These are phyloP conservation scores for Chiua sp. DNA, from an alignment of 1,284 basidiomycete genomes.

Conservation along the genomic window DNA sequence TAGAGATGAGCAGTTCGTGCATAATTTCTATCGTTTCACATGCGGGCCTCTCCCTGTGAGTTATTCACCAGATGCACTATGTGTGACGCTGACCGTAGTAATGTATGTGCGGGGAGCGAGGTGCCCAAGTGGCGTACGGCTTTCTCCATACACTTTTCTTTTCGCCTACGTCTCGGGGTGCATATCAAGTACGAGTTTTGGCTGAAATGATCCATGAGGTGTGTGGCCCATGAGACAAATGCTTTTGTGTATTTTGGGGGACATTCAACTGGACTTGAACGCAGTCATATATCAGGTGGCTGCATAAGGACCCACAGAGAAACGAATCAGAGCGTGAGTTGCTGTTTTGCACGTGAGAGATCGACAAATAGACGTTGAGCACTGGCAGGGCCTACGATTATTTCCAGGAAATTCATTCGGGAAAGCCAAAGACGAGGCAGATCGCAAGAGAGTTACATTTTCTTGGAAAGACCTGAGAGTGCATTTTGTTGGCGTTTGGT, in stretches of 20 bases:
- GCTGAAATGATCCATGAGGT: conserved; percentile 49
- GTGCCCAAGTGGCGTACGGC: too few relatives aligned
- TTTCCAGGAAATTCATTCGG: conserved; percentile 28
- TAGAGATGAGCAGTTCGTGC: too few relatives aligned
- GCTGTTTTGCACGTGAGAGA: background rate
- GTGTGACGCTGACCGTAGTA: too few relatives aligned
- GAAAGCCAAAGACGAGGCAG: conserved; percentile 16
- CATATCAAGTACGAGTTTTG: conserved; percentile 38
- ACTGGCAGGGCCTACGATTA: conserved; percentile 46
- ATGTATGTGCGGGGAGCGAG: too few relatives aligned
- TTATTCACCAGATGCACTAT: too few relatives aligned
- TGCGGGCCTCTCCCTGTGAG: too few relatives aligned
- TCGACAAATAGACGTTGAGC: background rate
- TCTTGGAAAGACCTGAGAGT: conserved; percentile 34
- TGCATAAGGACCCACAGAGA: conserved; percentile 30
- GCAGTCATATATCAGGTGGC: conserved; percentile 21
- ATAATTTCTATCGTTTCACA: too few relatives aligned
- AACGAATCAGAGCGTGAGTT: conserved; percentile 30
- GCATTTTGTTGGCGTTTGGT: conserved; percentile 51
- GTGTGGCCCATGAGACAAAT: background rate
- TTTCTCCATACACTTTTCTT: too few relatives aligned
- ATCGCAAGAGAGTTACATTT: conserved; percentile 40
- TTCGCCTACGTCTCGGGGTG: conserved; percentile 52
- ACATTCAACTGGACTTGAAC: background rate
- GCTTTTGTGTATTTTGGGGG: too few relatives aligned